These are phyloP conservation scores for Podospora tetraspora DNA, from an alignment of 495 filamentous ascomycete species.

Conservation along the genomic window DNA sequence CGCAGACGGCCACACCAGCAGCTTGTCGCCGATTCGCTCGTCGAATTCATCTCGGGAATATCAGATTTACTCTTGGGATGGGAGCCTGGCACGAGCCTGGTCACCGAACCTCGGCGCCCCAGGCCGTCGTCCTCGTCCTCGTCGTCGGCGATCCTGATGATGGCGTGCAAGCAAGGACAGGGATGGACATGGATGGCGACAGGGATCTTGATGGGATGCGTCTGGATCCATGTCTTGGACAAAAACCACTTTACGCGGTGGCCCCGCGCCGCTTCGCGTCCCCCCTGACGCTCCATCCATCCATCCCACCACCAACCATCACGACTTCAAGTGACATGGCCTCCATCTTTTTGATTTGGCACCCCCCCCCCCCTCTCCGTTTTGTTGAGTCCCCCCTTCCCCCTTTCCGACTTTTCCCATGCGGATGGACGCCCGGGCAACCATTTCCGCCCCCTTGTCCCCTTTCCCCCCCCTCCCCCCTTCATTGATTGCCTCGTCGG, in stretches of 20 bases:
- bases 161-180: conserved; percentile 1
- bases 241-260: conserved; percentile 35
- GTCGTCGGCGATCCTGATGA: background rate
- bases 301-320: conserved; percentile 12
- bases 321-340: conserved; percentile 11
- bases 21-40: conserved; percentile 1
- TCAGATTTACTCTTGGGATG: background rate
- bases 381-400: conserved; percentile 11
- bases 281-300: conserved; percentile 8
- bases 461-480: background rate
- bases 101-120: background rate
- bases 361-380: background rate
- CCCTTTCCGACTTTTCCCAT: background rate
- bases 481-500: background rate
- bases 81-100: background rate
- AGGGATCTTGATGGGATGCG: conserved; percentile 17
- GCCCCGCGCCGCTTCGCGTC: conserved; percentile 24
- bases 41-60: background rate
- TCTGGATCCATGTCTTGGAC: conserved; percentile 15
- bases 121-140: background rate
- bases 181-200: conserved; percentile 5
- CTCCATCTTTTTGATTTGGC: background rate
- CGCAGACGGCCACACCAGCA: background rate
- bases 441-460: conserved; percentile 6
- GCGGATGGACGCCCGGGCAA: conserved; percentile 9